These are phyloP conservation scores for Coemansia sp. DNA, from an alignment of 192 early-diverging fungal species.

Conservation along the genomic window DNA sequence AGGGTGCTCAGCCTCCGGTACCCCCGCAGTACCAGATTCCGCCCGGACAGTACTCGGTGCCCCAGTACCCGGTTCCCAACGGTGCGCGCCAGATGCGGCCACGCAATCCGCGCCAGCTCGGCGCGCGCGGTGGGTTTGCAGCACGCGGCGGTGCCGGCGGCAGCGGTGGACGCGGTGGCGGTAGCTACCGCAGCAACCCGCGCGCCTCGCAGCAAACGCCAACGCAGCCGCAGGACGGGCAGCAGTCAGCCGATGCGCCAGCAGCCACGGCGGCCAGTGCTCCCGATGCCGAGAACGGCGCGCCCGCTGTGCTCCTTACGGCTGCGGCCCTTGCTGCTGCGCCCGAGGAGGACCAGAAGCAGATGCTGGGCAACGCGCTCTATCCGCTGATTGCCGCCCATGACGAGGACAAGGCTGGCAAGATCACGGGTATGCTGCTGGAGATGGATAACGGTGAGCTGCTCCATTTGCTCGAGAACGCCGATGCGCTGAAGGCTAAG, in stretches of 20 bases:
- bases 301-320: constrained; percentile 52
- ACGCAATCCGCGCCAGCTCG: constrained; percentile 55
- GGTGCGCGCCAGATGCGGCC: constrained; percentile 44
- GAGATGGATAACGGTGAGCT: constrained; percentile 98
- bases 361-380: constrained; percentile 93
- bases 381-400: constrained; percentile 78
- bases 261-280: background rate
- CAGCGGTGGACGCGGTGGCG: background rate
- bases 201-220: constrained; percentile 41
- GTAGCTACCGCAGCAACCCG: constrained; percentile 53
- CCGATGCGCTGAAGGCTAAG: constrained; percentile 77
- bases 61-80: constrained; percentile 52
- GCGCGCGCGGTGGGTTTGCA: constrained; percentile 49
- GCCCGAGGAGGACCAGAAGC: constrained; percentile 88
- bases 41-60: constrained; percentile 49
- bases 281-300: constrained; percentile 30
- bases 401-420: constrained; percentile 80
- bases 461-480: constrained; percentile 82
- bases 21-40: constrained; percentile 54
- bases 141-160: constrained; percentile 48
- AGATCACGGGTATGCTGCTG: constrained; percentile 98
- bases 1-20: constrained; percentile 52
- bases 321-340: constrained; percentile 80
- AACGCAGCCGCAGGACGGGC: constrained; percentile 37
- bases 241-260: constrained; percentile 34